These are phyloP conservation scores for Boletus rufocinnamomeus DNA, from an alignment of 768 basidiomycete genomes.

Conservation along the genomic window DNA sequence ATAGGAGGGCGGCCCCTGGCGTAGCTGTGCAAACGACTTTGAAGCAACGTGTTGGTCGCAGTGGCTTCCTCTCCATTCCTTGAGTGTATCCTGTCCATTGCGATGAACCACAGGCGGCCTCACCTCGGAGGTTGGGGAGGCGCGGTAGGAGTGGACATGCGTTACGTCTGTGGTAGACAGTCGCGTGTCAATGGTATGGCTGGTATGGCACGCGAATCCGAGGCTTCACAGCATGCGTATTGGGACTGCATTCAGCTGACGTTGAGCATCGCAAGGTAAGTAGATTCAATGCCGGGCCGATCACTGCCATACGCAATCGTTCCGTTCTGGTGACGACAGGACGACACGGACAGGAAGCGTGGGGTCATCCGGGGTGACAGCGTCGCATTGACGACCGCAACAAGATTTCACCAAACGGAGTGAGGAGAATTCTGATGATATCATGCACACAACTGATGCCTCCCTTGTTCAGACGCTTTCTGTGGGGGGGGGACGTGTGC, in stretches of 20 bases:
- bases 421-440: not conserved
- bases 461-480: slow-evolving; percentile 12
- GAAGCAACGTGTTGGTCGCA: slow-evolving; percentile 27
- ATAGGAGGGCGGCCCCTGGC: slow-evolving; percentile 1
- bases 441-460: slow-evolving; percentile 3
- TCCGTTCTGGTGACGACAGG: slow-evolving; percentile 2
- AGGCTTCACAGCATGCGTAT: slow-evolving; percentile 12
- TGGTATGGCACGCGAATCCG: slow-evolving; percentile 9
- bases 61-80: slow-evolving; percentile 21
- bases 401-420: not conserved
- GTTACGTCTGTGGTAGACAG: not conserved
- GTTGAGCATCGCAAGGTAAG: slow-evolving; percentile 2
- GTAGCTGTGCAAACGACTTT: slow-evolving; percentile 10
- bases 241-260: slow-evolving; percentile 4
- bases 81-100: not conserved
- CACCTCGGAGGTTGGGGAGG: slow-evolving; percentile 12
- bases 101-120: slow-evolving; percentile 7
- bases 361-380: slow-evolving; percentile 3
- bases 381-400: not conserved
- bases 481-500: not conserved
- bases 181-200: slow-evolving; percentile 8
- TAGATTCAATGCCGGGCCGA: not conserved
- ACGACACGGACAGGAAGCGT: slow-evolving; percentile 16
- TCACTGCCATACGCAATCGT: not conserved
- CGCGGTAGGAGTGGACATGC: slow-evolving; percentile 10